phyloP scores from a whole-genome alignment of 2,329 filamentous ascomycete species.

The Thielaviopsis populi region DNA sequence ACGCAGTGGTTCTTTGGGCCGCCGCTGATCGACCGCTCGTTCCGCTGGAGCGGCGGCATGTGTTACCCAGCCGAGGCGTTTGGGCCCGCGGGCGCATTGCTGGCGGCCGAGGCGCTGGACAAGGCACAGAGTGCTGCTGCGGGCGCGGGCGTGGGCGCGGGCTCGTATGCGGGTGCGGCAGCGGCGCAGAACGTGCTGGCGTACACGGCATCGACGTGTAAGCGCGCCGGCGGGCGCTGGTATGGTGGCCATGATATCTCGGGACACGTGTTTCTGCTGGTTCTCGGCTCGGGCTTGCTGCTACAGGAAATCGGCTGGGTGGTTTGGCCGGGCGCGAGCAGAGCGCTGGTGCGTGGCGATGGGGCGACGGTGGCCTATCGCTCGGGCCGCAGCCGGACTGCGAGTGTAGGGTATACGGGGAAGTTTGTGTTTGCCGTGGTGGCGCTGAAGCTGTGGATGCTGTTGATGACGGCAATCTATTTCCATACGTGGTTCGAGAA shows the following conservation, averaged over 20 bases:
- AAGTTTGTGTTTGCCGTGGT: constrained; percentile 49
- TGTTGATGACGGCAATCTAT: constrained; percentile 95
- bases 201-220: constrained; percentile 66
- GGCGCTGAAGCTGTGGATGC: constrained; percentile 76
- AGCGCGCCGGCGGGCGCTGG: constrained; percentile 69
- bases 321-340: constrained; percentile 42
- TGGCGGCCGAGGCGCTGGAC: not conserved
- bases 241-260: constrained; percentile 91
- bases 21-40: constrained; percentile 75
- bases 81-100: constrained; percentile 1
- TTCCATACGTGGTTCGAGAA: constrained; percentile 99
- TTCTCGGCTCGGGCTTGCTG: constrained; percentile 67
- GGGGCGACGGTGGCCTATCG: constrained; percentile 44
- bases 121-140: not conserved
- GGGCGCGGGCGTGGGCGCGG: not conserved
- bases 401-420: constrained; percentile 27
- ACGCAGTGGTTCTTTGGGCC: constrained; percentile 98
- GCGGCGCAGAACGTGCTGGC: constrained; percentile 22
- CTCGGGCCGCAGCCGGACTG: constrained; percentile 29
- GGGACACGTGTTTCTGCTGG: constrained; percentile 86
- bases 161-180: not conserved
- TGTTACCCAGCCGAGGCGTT: constrained; percentile 46
- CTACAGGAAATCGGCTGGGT: constrained; percentile 62
- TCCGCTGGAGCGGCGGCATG: constrained; percentile 72
- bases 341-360: constrained; percentile 49